phyloP scores from a whole-genome alignment of 2,329 filamentous ascomycete genomes.

The Fusarium oxysporum region DNA sequence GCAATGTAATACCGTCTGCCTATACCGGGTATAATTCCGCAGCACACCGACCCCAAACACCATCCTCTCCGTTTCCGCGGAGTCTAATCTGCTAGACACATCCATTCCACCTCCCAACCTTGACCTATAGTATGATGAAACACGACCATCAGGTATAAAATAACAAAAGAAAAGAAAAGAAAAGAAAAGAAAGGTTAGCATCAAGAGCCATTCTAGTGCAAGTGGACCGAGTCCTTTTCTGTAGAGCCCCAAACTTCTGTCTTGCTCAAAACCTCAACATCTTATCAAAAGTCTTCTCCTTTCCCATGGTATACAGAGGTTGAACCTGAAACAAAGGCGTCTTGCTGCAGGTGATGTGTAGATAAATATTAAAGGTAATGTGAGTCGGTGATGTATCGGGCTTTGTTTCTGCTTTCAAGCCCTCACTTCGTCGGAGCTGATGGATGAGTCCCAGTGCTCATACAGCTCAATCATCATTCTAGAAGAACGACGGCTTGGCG shows the following conservation, averaged over 20 bases:
- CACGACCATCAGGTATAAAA: conserved; percentile 10
- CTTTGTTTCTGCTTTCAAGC: not conserved
- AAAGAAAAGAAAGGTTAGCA: not conserved
- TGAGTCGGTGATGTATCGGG: not conserved
- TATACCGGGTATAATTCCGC: conserved; percentile 46
- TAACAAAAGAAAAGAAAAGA: conserved; percentile 23
- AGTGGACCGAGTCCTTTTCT: conserved; percentile 13
- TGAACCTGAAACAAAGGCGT: not conserved
- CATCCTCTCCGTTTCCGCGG: conserved; percentile 37
- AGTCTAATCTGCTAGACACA: conserved; percentile 37
- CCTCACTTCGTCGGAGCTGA: not conserved
- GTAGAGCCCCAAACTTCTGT: conserved; percentile 15
- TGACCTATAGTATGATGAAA: conserved; percentile 16
- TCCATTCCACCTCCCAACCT: conserved; percentile 23
- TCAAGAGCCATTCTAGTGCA: conserved; percentile 35
- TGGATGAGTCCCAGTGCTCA: not conserved
- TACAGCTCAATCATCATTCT: not conserved
- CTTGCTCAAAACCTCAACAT: conserved; percentile 17
- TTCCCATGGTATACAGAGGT: conserved; percentile 27
- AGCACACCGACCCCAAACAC: conserved; percentile 40
- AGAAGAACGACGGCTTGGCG: conserved; percentile 72
- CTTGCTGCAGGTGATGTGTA: not conserved
- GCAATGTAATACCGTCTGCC: conserved; percentile 33
- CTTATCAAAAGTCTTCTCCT: conserved; percentile 13
- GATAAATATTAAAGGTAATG: not conserved